phyloP scores from a whole-genome alignment of 78 protist species.

The Protostelium mycophagum region DNA sequence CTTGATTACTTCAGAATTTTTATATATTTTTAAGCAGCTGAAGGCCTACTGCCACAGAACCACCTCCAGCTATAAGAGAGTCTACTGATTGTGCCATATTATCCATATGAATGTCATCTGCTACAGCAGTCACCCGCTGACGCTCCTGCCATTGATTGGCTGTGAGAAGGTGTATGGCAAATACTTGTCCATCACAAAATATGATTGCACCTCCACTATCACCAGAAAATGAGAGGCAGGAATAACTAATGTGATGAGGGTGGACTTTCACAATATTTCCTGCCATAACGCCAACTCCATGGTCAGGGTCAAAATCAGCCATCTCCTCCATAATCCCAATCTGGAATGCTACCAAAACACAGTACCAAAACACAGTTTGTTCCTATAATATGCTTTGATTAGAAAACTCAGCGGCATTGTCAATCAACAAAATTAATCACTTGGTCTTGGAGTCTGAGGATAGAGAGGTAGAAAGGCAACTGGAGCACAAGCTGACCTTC shows the following conservation, averaged over 20 bases:
- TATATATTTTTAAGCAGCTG: neutral
- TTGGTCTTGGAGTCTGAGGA: neutral
- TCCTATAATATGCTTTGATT: neutral
- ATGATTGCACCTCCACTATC: constrained; percentile 1
- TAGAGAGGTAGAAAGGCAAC: constrained; percentile 1
- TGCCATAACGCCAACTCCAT: neutral
- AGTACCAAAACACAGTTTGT: neutral
- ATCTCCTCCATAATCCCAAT: constrained; percentile 1
- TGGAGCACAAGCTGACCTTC: neutral
- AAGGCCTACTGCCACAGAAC: constrained; percentile 2
- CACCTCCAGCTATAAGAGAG: constrained; percentile 1
- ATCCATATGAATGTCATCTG: neutral
- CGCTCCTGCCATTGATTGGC: constrained; percentile 2
- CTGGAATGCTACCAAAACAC: constrained; percentile 1
- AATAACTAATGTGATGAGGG: neutral
- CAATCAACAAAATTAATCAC: neutral
- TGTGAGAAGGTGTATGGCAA: constrained; percentile 1
- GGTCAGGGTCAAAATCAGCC: neutral
- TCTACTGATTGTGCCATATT: neutral
- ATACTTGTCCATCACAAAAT: neutral
- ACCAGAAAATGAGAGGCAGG: neutral
- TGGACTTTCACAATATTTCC: neutral
- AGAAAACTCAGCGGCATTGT: neutral
- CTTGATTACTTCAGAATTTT: neutral
- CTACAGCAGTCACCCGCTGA: neutral